Percentiles rank a stretch among this genome's conserved stretches.
phyloP scores from a whole-genome alignment of 2,329 filamentous ascomycete species.

The Cladosporium sp. region DNA sequence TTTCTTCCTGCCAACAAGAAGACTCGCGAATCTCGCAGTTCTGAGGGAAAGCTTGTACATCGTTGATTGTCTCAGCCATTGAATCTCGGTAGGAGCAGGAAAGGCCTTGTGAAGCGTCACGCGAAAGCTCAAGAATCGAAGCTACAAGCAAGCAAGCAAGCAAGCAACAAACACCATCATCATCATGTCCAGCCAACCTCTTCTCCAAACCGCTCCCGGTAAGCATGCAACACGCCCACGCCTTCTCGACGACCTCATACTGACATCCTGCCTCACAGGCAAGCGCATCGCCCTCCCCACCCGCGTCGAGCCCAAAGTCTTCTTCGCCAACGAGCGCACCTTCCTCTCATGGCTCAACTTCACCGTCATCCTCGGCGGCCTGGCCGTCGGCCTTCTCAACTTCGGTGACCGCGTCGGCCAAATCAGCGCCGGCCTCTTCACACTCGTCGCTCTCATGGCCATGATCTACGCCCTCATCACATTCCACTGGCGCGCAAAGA shows the following conservation, averaged over 20 bases:
- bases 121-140: not conserved
- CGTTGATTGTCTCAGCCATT: not conserved
- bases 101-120: not conserved
- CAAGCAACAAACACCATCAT: constrained; percentile 49
- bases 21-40: not conserved
- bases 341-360: constrained; percentile 99
- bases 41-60: not conserved
- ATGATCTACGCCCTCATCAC: constrained; percentile 95
- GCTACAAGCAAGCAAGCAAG: no score
- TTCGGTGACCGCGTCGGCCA: constrained; percentile 93
- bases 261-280: constrained; percentile 51
- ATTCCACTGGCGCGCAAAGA: constrained; percentile 95
- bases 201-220: constrained; percentile 92
- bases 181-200: constrained; percentile 90
- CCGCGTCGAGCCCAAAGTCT: constrained; percentile 98
- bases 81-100: not conserved
- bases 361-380: constrained; percentile 93
- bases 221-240: constrained; percentile 29
- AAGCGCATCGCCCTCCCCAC: constrained; percentile 98
- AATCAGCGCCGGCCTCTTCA: constrained; percentile 91
- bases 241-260: constrained; percentile 10
- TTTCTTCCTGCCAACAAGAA: constrained; percentile 8
- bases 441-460: constrained; percentile 84
- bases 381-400: constrained; percentile 95
- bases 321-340: constrained; percentile 99